Evolutionary conservation across 805 yeast genomes (phyloP).

Genomic region (Zygoascus biomembranicola): DNA sequence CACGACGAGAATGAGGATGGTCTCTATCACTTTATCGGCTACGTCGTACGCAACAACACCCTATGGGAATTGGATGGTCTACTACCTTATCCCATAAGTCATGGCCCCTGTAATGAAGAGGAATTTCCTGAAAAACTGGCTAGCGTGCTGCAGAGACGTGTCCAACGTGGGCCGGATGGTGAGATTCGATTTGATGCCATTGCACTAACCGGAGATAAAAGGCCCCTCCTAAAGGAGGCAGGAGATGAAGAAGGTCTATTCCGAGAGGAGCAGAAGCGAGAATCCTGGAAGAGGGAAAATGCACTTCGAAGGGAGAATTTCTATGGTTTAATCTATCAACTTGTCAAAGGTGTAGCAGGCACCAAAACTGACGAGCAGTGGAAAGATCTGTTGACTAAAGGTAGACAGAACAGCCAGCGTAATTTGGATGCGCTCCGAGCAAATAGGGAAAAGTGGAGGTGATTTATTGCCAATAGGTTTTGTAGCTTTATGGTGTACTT

Average conservation of each 20-base stretch:
- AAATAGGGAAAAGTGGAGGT: not conserved
- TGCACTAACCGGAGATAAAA: constrained; percentile 45
- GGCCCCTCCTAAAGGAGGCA: constrained; percentile 29
- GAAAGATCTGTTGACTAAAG: constrained; percentile 8
- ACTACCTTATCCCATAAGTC: constrained; percentile 46
- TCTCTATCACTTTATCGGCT: constrained; percentile 54
- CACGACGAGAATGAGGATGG: constrained; percentile 41
- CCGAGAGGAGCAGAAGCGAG: constrained; percentile 41
- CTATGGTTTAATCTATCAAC: constrained; percentile 41
- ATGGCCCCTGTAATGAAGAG: constrained; percentile 35
- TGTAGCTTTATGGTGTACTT: not conserved
- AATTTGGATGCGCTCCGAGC: not conserved
- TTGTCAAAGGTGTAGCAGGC: constrained; percentile 36
- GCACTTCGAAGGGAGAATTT: constrained; percentile 46
- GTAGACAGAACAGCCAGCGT: constrained; percentile 1
- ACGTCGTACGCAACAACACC: constrained; percentile 35
- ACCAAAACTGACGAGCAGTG: constrained; percentile 15
- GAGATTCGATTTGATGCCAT: constrained; percentile 52
- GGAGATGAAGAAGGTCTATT: constrained; percentile 35
- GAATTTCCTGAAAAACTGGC: constrained; percentile 39
- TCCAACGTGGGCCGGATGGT: constrained; percentile 35
- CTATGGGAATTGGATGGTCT: constrained; percentile 60
- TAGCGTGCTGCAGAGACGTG: constrained; percentile 38
- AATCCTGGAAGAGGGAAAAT: constrained; percentile 46
- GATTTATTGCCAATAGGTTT: no score